Evolutionary conservation across 495 filamentous ascomycete species (phyloP), one percentile per base, ranked within the genome.

Genomic region (Penicillium fimorum): DNA sequence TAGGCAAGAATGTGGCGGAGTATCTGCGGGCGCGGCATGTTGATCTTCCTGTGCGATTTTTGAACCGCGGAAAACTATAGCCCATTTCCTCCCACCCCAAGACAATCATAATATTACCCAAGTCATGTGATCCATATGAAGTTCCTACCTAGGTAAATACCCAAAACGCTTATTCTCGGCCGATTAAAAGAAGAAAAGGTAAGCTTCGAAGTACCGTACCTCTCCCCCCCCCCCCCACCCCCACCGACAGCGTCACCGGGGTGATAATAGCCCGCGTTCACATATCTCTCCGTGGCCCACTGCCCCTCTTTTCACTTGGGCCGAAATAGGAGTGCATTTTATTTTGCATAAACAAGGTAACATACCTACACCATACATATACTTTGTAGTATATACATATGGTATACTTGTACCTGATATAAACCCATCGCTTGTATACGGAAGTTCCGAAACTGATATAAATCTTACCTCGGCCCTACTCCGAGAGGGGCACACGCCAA

Each of bases 1-100:
- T 85, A 52, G 81, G 79, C 2, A 84, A 85, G 67, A 82, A 82
- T 53, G 76, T 83, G 20, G 80, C 77, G 29, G 81, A 84, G 63
- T 83, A 68, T 56, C 48, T 85, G 50, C 67, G 82, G 35, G 68
- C 71, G 35, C 68, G 68, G 37, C 65, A 74, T 60, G 80, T 83
- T 17, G 77, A 79, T 65, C 55, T 84, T 11, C 82, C 81, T 1
- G 63, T 66, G 5, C 61, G 60, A 52, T 75, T 76, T 47, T 58
- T 76, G 47, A 68, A 67, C 38, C 57, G 71, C 51, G 71, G 73
- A 9, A 76, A 66, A 57, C 38, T 76, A 41, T 76, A 67, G 51
- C 2, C 18, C 10, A 22, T 45, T 43, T n/a, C n/a, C 27, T 25
- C 1, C 22, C 22, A 1, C 22, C 22, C 22, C 22, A 1, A 22